Conservation (phyloP, 352 stramenopile genomes). For the Pythium inflatum region DNA sequence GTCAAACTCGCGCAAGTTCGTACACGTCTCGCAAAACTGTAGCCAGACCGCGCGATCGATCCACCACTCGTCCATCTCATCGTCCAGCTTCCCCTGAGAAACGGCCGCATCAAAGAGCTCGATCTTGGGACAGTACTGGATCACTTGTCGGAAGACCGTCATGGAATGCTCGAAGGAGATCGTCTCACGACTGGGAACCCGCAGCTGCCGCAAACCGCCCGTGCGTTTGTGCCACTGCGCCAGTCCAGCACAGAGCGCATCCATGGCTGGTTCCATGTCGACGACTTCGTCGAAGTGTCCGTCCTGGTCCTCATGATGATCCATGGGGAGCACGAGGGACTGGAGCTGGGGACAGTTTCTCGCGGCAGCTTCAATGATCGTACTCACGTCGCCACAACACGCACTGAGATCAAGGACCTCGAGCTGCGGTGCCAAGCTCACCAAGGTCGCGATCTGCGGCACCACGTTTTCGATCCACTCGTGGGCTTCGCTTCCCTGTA, state of each 20-base stretch:
- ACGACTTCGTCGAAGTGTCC: not conserved
- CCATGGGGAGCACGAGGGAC: conserved; percentile 3
- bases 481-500: not conserved
- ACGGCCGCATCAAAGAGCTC: conserved; percentile 8
- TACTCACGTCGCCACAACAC: not conserved
- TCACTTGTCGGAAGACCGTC: not conserved
- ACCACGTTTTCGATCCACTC: not conserved
- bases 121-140: conserved; percentile 8
- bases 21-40: conserved; percentile 12
- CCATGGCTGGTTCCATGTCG: not conserved
- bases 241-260: not conserved
- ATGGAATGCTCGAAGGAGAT: not conserved
- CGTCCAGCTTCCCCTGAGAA: not conserved
- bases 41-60: conserved; percentile 6
- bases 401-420: conserved; percentile 12
- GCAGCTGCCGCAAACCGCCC: conserved; percentile 7
- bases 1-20: conserved; percentile 10
- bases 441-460: not conserved
- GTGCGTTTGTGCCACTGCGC: conserved; percentile 7
- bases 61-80: conserved; percentile 7
- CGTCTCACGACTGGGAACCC: not conserved
- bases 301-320: not conserved
- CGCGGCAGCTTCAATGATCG: not conserved
- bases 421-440: conserved; percentile 8
- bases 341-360: conserved; percentile 2